Conservation (phyloP, 768 basidiomycete species). For the Psilocybe cubensis region DNA sequence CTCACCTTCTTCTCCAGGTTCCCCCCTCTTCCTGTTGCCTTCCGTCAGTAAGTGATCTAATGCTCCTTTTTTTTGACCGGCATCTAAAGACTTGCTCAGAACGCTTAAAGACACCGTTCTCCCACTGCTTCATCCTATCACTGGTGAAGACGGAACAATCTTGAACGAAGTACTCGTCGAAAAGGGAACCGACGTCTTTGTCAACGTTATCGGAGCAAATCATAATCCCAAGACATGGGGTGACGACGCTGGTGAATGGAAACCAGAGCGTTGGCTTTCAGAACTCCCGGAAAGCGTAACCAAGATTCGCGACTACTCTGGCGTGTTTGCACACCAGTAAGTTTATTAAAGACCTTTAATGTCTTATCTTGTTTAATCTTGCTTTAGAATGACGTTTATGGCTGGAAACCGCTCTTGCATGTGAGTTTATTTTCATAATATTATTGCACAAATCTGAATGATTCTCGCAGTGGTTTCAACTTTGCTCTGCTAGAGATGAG, state of each 20-base stretch:
- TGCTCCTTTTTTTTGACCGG: neutral
- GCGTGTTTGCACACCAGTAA: slow-evolving; percentile 19
- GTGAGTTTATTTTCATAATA: too few species aligned
- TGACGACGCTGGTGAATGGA: slow-evolving; percentile 38
- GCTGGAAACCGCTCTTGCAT: slow-evolving; percentile 17
- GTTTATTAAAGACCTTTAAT: neutral
- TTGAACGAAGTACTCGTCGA: slow-evolving; percentile 40
- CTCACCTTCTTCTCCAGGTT: neutral
- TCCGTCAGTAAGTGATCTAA: slow-evolving; percentile 2
- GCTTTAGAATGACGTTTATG: slow-evolving; percentile 15
- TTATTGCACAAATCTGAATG: too few species aligned
- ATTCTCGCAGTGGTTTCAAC: neutral
- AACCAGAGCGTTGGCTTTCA: slow-evolving; percentile 42
- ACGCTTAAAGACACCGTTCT: slow-evolving; percentile 29
- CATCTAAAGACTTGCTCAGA: slow-evolving; percentile 2
- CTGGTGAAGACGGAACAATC: slow-evolving; percentile 33
- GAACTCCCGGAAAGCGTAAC: slow-evolving; percentile 32
- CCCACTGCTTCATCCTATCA: slow-evolving; percentile 47
- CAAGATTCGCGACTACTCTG: slow-evolving; percentile 29
- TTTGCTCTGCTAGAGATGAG: neutral
- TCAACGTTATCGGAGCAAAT: slow-evolving; percentile 36
- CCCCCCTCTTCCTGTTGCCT: slow-evolving; percentile 2
- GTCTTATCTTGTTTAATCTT: neutral
- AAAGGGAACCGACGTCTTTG: slow-evolving; percentile 39
- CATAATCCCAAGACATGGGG: slow-evolving; percentile 38